Evolutionary conservation across 345 rosid genomes (phyloP), one percentile per base, ranked within the genome.

Genomic region (Acer negundo): DNA sequence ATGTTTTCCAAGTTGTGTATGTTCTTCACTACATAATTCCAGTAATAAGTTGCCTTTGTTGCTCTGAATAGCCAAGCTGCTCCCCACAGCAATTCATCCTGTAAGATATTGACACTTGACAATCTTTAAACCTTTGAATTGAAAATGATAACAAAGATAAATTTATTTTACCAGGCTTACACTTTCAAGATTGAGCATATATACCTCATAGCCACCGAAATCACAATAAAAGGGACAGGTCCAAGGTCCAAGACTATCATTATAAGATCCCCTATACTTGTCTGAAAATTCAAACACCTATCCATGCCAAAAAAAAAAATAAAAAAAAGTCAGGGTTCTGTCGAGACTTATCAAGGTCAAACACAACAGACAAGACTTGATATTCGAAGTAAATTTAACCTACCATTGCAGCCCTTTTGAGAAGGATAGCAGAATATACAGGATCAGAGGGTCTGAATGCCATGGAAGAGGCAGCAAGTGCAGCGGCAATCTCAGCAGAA

Each of bases 61-160:
- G 98, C 99, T 75, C 79, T 89, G 56, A 78, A 87, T 62, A 95
- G 69, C 99, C 99, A 95, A 61, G 93, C 82, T 67, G 99, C 97
- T 47, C 89, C 98, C 99, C 99, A 95, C 0, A 93, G 20, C 76
- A 95, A 83, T 74, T 93, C 99, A 85, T 92, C 99, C 96, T 95
- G 65, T 10, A 11, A 15, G 17, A 59, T 28, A 46, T 22, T 40
- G 10, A 19, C 28, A 42, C 16, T 40, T 24, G n/a, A 10, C 16
- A 26, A 24, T 3, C 28, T n/a, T 51, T 6, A 53, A 40, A 40
- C 70, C 46, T 62, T 51, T 13, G 31, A 15, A 20, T 22, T 10
- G 49, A 46, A 46, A 46, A 10, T 46, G 49, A 9, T 46, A 46
- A 46, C 12, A 10, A 7, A 11, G 49, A 1, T 10, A 46, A 46